Evolutionary conservation across 2,329 filamentous ascomycete genomes (phyloP).

Genomic region (Moelleriella libera): DNA sequence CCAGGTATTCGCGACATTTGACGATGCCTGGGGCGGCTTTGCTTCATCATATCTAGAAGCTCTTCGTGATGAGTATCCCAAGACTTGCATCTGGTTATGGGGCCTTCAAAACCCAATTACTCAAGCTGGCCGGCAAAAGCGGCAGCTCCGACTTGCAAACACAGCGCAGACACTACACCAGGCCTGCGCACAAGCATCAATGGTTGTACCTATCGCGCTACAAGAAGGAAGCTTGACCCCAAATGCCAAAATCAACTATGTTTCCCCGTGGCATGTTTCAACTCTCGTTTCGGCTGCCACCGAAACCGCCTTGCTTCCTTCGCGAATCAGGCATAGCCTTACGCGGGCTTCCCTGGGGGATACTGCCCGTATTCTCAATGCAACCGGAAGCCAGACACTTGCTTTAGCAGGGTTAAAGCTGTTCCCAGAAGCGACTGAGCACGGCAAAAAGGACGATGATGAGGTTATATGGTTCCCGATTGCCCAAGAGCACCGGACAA

Average conservation of each 20-base stretch:
- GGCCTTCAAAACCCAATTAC: constrained; percentile 52
- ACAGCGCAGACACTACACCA: constrained; percentile 57
- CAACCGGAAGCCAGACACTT: constrained; percentile 39
- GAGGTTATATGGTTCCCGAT: background rate
- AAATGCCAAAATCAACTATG: constrained; percentile 43
- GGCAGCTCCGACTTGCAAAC: constrained; percentile 51
- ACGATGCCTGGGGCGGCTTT: constrained; percentile 76
- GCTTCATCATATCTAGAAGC: constrained; percentile 59
- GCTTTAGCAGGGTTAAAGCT: constrained; percentile 49
- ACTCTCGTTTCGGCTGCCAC: constrained; percentile 63
- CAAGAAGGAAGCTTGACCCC: constrained; percentile 40
- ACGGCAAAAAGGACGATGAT: background rate
- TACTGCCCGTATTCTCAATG: constrained; percentile 53
- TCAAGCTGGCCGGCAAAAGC: constrained; percentile 36
- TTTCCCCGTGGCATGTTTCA: constrained; percentile 66
- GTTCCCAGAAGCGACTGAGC: constrained; percentile 6
- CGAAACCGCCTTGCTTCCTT: constrained; percentile 66
- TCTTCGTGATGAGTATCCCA: constrained; percentile 81
- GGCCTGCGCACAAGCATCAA: constrained; percentile 56
- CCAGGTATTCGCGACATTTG: constrained; percentile 57
- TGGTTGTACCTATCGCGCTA: constrained; percentile 63
- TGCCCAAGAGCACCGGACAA: background rate
- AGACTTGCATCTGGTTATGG: constrained; percentile 78
- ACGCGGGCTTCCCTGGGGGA: constrained; percentile 38
- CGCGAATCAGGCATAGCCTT: constrained; percentile 43